Conservation (phyloP, 306 rosid species). For the Luffa aegyptiaca region DNA sequence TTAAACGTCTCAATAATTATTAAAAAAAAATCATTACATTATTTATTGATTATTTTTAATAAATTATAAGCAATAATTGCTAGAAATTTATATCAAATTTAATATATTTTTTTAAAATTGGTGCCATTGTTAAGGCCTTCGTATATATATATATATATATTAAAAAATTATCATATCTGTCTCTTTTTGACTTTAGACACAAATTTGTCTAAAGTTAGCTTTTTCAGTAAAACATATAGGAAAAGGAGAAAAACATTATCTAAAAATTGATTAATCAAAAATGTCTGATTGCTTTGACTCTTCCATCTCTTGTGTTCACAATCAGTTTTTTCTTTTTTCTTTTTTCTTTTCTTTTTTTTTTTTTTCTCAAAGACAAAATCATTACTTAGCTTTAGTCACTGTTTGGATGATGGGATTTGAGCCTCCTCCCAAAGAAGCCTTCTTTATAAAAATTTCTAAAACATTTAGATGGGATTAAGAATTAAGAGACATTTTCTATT, state of each 20-base stretch:
- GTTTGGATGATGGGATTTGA: not conserved
- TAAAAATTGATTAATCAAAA: not conserved
- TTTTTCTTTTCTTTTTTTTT: not conserved
- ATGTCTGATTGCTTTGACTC: slow-evolving; percentile 6
- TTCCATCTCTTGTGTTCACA: not conserved
- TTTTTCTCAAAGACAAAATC: not conserved
- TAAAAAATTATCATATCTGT: not conserved
- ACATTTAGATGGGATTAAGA: not conserved
- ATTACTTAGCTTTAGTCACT: not conserved
- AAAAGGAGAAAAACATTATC: not conserved
- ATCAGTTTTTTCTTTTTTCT: too few species aligned
- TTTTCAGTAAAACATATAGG: not conserved
- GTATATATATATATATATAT: not conserved
- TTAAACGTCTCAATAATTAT: not conserved
- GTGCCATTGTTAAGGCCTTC: not conserved
- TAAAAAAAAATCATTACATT: too few species aligned
- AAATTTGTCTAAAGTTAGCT: slow-evolving; percentile 2
- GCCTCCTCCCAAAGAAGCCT: not conserved
- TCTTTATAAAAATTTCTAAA: not conserved
- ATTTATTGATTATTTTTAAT: too few species aligned
- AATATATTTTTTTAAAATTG: not conserved
- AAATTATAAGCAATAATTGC: not conserved
- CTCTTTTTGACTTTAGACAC: slow-evolving; percentile 8
- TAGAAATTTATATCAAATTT: not conserved
- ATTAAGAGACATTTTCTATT: not conserved